These are phyloP conservation scores for Saturnispora mendoncae DNA, from an alignment of 805 yeast species.

Conservation along the genomic window DNA sequence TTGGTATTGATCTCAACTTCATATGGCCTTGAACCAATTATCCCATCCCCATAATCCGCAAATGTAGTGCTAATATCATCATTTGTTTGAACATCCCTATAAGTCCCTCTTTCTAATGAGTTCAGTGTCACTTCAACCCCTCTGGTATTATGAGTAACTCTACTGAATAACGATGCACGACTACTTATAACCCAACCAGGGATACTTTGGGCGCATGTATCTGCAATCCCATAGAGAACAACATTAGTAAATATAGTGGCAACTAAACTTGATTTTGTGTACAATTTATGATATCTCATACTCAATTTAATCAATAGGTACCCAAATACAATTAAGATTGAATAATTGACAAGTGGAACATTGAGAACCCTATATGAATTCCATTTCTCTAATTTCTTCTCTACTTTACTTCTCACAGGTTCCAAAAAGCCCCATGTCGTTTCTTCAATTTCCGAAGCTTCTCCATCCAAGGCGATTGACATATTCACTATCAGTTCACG, in stretches of 20 bases:
- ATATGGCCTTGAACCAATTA: conserved; percentile 8
- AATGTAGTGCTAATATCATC: conserved; percentile 16
- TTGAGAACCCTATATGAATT: conserved; percentile 29
- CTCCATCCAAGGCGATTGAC: too few relatives aligned
- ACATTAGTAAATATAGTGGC: conserved; percentile 77
- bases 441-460: too few relatives aligned
- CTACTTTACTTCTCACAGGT: too few relatives aligned
- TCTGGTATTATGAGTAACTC: not conserved
- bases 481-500: too few relatives aligned
- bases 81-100: conserved; percentile 3
- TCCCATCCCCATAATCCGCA: conserved; percentile 29
- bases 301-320: conserved; percentile 44
- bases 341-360: conserved; percentile 50
- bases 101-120: conserved; percentile 1
- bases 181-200: conserved; percentile 23
- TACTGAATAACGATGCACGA: not conserved
- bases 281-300: conserved; percentile 49
- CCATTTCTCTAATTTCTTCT: conserved; percentile 2
- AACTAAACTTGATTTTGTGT: conserved; percentile 55
- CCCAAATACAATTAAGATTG: conserved; percentile 42
- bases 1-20: conserved; percentile 4
- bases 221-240: conserved; percentile 83
- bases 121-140: conserved; percentile 1
- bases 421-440: too few relatives aligned
- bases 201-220: conserved; percentile 76